phyloP scores from a whole-genome alignment of 2,329 filamentous ascomycete genomes.

The Cytospora schulzeri region DNA sequence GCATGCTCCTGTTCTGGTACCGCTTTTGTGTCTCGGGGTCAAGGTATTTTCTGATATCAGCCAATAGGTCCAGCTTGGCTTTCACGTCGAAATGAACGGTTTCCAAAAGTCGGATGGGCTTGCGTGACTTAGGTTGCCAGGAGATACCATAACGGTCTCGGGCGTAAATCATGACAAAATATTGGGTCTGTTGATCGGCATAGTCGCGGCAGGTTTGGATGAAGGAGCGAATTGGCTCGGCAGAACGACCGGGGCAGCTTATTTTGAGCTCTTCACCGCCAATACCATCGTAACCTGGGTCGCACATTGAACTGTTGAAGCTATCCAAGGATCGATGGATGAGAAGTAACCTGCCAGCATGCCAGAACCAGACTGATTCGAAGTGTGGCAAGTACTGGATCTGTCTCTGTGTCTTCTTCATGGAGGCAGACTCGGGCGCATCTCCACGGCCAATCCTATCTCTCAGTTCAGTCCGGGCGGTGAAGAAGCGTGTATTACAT shows the following conservation, averaged over 20 bases:
- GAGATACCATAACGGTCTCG: constrained; percentile 48
- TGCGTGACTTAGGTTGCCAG: constrained; percentile 52
- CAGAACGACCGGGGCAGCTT: constrained; percentile 54
- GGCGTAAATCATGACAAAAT: constrained; percentile 53
- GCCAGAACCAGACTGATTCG: constrained; percentile 52
- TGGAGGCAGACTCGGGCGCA: constrained; percentile 37
- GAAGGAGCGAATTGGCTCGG: constrained; percentile 49
- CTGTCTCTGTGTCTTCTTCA: constrained; percentile 45
- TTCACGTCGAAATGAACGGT: constrained; percentile 53
- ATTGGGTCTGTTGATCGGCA: constrained; percentile 50
- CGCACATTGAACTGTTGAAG: constrained; percentile 40
- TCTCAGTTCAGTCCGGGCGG: constrained; percentile 45
- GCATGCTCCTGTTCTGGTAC: constrained; percentile 67
- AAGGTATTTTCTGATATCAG: constrained; percentile 55
- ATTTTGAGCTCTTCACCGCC: constrained; percentile 50
- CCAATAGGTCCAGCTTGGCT: constrained; percentile 49
- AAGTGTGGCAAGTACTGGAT: constrained; percentile 50
- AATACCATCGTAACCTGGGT: constrained; percentile 48
- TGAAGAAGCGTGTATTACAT: constrained; percentile 44
- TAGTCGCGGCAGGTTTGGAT: constrained; percentile 51
- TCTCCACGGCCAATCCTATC: constrained; percentile 39
- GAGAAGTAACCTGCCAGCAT: constrained; percentile 48
- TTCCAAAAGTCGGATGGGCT: constrained; percentile 51
- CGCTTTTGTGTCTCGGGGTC: constrained; percentile 52
- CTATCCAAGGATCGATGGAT: constrained; percentile 45